Evolutionary conservation across 768 basidiomycete species (phyloP).

Genomic region (Amanita polypyramis): DNA sequence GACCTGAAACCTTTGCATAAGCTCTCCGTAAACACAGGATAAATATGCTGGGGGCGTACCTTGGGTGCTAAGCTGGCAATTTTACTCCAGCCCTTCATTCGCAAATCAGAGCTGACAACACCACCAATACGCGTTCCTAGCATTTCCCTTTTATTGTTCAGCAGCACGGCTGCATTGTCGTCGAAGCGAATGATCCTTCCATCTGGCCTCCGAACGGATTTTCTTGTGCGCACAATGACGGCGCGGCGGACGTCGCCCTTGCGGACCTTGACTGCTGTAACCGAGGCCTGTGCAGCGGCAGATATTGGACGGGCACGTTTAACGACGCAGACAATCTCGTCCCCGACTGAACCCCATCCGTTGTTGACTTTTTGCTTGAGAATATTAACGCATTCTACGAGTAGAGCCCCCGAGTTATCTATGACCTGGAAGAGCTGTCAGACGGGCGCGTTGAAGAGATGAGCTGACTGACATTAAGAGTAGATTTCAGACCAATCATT

Average conservation of each 20-base stretch:
- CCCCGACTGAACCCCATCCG: slow-evolving; percentile 87
- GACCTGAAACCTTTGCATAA: not conserved
- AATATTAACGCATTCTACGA: slow-evolving; percentile 94
- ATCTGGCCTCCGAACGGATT: slow-evolving; percentile 77
- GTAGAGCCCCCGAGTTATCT: slow-evolving; percentile 92
- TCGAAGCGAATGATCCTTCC: slow-evolving; percentile 86
- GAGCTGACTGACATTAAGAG: slow-evolving; percentile 52
- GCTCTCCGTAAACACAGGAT: not conserved
- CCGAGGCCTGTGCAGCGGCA: slow-evolving; percentile 51
- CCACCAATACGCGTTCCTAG: slow-evolving; percentile 91
- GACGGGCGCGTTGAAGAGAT: not conserved
- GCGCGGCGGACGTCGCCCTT: slow-evolving; percentile 93
- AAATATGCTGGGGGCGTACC: slow-evolving; percentile 25
- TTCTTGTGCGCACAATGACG: slow-evolving; percentile 89
- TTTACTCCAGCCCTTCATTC: slow-evolving; percentile 91
- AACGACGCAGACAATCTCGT: slow-evolving; percentile 93
- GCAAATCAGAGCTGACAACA: slow-evolving; percentile 83
- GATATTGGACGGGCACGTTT: slow-evolving; percentile 82
- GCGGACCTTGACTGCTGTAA: slow-evolving; percentile 82
- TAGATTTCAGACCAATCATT: slow-evolving; percentile 95
- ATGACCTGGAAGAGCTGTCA: slow-evolving; percentile 71
- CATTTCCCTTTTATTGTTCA: slow-evolving; percentile 96
- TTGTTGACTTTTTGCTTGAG: slow-evolving; percentile 94
- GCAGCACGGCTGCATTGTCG: slow-evolving; percentile 89
- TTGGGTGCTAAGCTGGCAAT: slow-evolving; percentile 88